A percentile compares a stretch with the other conserved stretches of the same genome.
phyloP scores from a whole-genome alignment of 768 basidiomycete genomes.

The Trametes maxima region DNA sequence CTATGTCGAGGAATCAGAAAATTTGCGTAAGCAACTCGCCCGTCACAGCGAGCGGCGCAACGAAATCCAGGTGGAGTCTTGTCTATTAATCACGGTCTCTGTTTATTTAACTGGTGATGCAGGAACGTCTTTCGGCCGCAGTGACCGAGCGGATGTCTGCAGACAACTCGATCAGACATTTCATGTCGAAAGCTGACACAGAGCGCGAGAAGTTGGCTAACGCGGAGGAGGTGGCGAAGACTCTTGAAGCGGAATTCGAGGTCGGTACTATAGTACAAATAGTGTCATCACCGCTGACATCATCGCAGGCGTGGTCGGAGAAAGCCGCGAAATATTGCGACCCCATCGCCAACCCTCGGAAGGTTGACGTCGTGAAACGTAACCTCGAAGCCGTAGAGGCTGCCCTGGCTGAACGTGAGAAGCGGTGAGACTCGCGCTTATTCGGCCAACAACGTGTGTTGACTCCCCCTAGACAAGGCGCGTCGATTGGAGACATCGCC shows the following conservation, averaged over 20 bases:
- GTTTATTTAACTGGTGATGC: conserved; percentile 11
- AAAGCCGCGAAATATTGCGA: conserved; percentile 66
- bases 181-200: conserved; percentile 50
- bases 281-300: not conserved
- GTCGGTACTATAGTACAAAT: conserved; percentile 39
- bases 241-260: conserved; percentile 63
- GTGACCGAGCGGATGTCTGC: conserved; percentile 51
- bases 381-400: conserved; percentile 63
- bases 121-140: conserved; percentile 55
- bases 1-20: conserved; percentile 46
- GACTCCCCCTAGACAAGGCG: conserved; percentile 58
- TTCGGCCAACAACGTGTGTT: conserved; percentile 2
- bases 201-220: conserved; percentile 50
- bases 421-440: conserved; percentile 43
- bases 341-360: conserved; percentile 59
- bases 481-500: conserved; percentile 76
- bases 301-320: conserved; percentile 57
- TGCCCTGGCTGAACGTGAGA: conserved; percentile 69
- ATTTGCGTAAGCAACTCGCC: conserved; percentile 49
- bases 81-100: not conserved
- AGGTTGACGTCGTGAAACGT: conserved; percentile 55
- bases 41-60: conserved; percentile 51
- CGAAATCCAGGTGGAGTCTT: conserved; percentile 48
- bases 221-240: conserved; percentile 48
- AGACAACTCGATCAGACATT: conserved; percentile 52